Conservation (phyloP, 805 yeast species). For the Helenozyma baotianmanensis region DNA sequence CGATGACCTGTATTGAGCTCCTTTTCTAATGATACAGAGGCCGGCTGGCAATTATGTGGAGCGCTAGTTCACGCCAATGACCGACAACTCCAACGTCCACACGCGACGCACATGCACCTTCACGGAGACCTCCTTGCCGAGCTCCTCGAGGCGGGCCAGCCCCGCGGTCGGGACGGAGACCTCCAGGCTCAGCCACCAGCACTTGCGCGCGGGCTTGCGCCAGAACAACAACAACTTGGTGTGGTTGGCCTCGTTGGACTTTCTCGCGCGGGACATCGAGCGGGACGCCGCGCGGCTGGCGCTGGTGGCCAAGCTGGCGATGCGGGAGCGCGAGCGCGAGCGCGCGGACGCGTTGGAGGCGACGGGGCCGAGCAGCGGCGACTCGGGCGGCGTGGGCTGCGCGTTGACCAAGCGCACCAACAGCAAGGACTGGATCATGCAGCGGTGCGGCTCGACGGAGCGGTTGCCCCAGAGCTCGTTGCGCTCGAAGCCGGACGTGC, state of each 20-base stretch:
- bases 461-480: conserved; percentile 83
- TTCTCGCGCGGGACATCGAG: conserved; percentile 50
- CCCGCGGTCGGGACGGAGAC: conserved; percentile 40
- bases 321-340: conserved; percentile 42
- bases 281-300: conserved; percentile 54
- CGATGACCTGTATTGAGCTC: no score
- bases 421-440: conserved; percentile 82
- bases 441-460: conserved; percentile 78
- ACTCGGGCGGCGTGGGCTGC: conserved; percentile 35
- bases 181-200: conserved; percentile 89
- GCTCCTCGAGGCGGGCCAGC: conserved; percentile 16
- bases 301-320: conserved; percentile 55
- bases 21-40: no score
- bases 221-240: conserved; percentile 80
- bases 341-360: conserved; percentile 34
- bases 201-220: conserved; percentile 97
- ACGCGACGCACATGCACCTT: conserved; percentile 86
- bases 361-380: conserved; percentile 42
- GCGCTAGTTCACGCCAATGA: conserved; percentile 68
- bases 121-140: conserved; percentile 34
- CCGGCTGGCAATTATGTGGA: background rate
- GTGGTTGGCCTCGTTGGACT: conserved; percentile 36
- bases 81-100: conserved; percentile 93
- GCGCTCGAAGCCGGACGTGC: conserved; percentile 74
- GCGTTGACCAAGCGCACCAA: conserved; percentile 53